Evolutionary conservation across 2,329 filamentous ascomycete genomes (phyloP), one percentile per base, ranked within the genome.

Genomic region (Venturia nashicola): DNA sequence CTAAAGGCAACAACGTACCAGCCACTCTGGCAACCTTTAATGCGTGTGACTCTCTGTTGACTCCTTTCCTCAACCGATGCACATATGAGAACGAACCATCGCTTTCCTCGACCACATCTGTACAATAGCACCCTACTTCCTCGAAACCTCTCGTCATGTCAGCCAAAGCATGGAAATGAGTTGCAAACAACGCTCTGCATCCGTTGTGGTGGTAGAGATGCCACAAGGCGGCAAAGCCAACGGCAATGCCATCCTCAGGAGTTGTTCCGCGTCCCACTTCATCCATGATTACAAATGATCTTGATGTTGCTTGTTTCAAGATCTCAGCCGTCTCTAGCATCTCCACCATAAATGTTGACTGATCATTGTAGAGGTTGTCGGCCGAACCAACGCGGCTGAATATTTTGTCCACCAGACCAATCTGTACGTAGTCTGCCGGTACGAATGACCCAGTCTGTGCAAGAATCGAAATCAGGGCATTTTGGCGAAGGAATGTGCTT

Each of bases 261-360:
- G 94, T 96, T 0, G 95, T 99, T 9, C 94, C 94, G 59, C 94
- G 83, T 0, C 94, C 94, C 44, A 99, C 90, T 78, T 99, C 94
- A 74, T 99, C 94, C 93, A 99, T 97, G 74, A 99, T 93, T 66
- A 81, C 93, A 70, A 99, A 95, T 0, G 89, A 94, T 32, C 87
- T 83, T 1, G 86, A 77, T 0, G 93, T 97, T 0, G 94, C 93
- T 68, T 89, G 82, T 66, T 88, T 89, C 62, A 99, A 81, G 62
- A 99, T 99, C 34, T 88, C 83, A 1, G 93, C 92, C 23, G 94
- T 96, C 76, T 99, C 94, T 2, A 97, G 82, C 94, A 99, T 99
- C 77, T 99, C 94, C 0, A 97, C 91, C 94, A 99, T 97, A 76
- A 99, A 99, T 0, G 95, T 99, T 62, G 91, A 96, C 75, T 97